phyloP scores from a whole-genome alignment of 2,329 filamentous ascomycete species.

The Ophiostoma fasciatum region DNA sequence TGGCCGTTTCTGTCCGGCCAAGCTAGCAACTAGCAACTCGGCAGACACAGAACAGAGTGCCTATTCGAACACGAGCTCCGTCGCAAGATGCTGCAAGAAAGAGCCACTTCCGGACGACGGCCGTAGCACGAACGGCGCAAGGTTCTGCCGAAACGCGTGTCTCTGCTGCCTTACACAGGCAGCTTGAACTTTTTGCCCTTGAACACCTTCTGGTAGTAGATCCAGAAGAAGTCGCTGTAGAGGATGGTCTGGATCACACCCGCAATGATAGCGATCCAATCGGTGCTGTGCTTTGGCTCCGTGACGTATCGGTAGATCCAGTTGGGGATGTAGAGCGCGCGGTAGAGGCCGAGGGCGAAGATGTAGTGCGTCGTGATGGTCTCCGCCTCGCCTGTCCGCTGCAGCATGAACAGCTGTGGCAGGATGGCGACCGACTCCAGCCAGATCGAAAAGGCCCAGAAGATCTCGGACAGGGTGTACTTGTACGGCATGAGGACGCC shows the following conservation, averaged over 20 bases:
- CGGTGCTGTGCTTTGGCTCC: slow-evolving; percentile 56
- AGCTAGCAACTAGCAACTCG: too few species aligned
- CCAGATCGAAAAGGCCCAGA: slow-evolving; percentile 98
- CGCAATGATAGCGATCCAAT: slow-evolving; percentile 77
- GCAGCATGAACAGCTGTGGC: slow-evolving; percentile 94
- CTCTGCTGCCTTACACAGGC: slow-evolving; percentile 67
- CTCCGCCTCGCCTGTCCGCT: slow-evolving; percentile 93
- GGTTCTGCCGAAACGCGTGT: too few species aligned
- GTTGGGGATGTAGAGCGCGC: slow-evolving; percentile 94
- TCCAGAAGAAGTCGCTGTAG: slow-evolving; percentile 99
- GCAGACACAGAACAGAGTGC: too few species aligned
- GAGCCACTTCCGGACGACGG: too few species aligned
- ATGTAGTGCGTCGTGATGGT: slow-evolving; percentile 99
- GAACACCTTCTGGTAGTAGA: slow-evolving; percentile 94
- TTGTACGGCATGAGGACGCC: slow-evolving; percentile 74
- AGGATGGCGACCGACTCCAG: slow-evolving; percentile 92
- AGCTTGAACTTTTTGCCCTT: slow-evolving; percentile 82
- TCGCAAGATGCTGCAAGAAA: too few species aligned
- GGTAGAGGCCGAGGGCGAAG: slow-evolving; percentile 81
- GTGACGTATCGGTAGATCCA: slow-evolving; percentile 86
- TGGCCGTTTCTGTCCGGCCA: too few species aligned
- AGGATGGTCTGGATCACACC: slow-evolving; percentile 86
- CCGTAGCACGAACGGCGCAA: too few species aligned
- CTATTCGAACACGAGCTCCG: too few species aligned
- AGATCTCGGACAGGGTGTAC: slow-evolving; percentile 71